These are phyloP conservation scores for Tetrapisispora iriomotensis DNA, from an alignment of 805 yeast species.

Conservation along the genomic window DNA sequence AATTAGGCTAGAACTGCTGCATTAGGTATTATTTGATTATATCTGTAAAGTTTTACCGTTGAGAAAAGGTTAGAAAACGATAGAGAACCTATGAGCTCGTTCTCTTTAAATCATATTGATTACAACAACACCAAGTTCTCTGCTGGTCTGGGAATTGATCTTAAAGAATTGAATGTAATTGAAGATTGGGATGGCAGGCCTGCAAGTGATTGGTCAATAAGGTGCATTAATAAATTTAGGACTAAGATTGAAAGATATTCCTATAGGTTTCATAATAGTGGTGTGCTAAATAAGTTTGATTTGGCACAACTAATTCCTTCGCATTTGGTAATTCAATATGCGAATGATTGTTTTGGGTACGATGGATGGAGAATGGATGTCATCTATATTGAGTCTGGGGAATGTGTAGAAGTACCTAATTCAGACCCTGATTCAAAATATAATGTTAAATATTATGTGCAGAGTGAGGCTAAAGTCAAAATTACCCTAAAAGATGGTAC, in stretches of 20 bases:
- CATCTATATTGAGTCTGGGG: constrained; percentile 17
- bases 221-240: constrained; percentile 39
- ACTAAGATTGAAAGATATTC: constrained; percentile 34
- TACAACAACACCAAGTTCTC: constrained; percentile 13
- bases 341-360: constrained; percentile 46
- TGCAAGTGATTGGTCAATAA: constrained; percentile 39
- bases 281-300: constrained; percentile 20
- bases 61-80: too few relatives aligned
- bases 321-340: constrained; percentile 30
- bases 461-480: constrained; percentile 41
- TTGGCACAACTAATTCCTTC: constrained; percentile 27
- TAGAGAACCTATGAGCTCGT: not conserved
- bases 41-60: not conserved
- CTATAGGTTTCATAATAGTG: constrained; percentile 21
- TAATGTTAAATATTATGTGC: constrained; percentile 17
- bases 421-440: constrained; percentile 7
- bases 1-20: not conserved
- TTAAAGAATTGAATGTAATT: constrained; percentile 17
- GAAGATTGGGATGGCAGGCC: constrained; percentile 32
- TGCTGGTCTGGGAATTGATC: constrained; percentile 15
- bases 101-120: constrained; percentile 8
- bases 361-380: constrained; percentile 48
- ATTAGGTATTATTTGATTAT: too few relatives aligned
- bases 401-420: constrained; percentile 7
- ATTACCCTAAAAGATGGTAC: constrained; percentile 75